Evolutionary conservation across 306 rosid genomes (phyloP).

Genomic region (Comarum palustre): DNA sequence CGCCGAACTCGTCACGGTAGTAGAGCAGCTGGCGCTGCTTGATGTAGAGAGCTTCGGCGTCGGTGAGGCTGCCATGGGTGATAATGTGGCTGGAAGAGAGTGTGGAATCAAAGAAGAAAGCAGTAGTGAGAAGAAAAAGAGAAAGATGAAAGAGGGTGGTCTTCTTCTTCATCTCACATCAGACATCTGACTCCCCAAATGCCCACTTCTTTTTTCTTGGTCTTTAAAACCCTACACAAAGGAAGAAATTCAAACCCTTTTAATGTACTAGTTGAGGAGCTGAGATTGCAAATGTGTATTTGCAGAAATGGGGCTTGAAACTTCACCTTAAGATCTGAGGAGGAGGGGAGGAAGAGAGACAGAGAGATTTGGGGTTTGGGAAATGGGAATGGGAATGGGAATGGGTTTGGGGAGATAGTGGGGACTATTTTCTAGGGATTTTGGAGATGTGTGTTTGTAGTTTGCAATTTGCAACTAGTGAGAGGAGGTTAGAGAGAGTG

Average conservation of each 20-base stretch:
- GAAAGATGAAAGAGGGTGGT: constrained; percentile 28
- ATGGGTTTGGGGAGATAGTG: constrained; percentile 10
- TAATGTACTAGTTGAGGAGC: neutral
- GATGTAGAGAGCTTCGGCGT: constrained; percentile 53
- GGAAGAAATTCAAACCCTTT: neutral
- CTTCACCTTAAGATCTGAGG: constrained; percentile 30
- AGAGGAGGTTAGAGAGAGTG: constrained; percentile 11
- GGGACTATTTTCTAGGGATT: constrained; percentile 52
- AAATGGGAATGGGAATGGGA: constrained; percentile 9
- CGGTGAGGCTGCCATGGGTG: constrained; percentile 55
- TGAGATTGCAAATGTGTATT: constrained; percentile 13
- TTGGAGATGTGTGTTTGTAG: constrained; percentile 49
- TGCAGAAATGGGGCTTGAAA: constrained; percentile 18
- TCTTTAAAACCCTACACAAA: neutral
- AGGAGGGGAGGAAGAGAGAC: neutral
- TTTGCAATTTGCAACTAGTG: neutral
- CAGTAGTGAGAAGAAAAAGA: constrained; percentile 22
- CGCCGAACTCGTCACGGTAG: constrained; percentile 77
- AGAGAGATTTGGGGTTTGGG: constrained; percentile 5
- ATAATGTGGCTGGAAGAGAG: constrained; percentile 12
- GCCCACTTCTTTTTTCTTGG: constrained; percentile 20
- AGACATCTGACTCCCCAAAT: constrained; percentile 56
- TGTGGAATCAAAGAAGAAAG: constrained; percentile 10
- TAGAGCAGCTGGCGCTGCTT: constrained; percentile 77
- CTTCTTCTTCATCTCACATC: constrained; percentile 86